phyloP scores from a whole-genome alignment of 257 asterid species.

The Capsicum pubescens region DNA sequence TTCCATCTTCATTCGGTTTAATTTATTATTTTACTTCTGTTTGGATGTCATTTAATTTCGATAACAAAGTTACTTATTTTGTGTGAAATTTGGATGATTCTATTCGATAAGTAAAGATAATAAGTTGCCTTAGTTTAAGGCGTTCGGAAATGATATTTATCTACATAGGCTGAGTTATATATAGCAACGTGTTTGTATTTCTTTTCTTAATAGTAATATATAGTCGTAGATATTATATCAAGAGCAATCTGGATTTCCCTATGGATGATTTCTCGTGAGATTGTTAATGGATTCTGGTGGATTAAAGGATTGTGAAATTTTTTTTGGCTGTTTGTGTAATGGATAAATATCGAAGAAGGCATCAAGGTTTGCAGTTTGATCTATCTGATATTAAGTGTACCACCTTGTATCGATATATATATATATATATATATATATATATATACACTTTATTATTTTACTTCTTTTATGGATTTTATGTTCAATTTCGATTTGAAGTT shows the following conservation, averaged over 20 bases:
- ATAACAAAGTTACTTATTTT: background rate
- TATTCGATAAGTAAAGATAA: background rate
- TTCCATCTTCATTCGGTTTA: background rate
- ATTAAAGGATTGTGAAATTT: background rate
- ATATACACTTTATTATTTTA: too few species aligned
- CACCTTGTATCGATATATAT: background rate
- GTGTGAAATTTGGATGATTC: background rate
- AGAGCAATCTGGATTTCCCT: background rate
- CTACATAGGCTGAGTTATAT: background rate
- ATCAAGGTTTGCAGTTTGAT: constrained; percentile 83
- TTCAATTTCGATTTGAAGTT: too few species aligned
- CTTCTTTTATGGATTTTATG: too few species aligned
- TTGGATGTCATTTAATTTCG: background rate
- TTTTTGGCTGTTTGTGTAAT: constrained; percentile 18
- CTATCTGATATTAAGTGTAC: constrained; percentile 55
- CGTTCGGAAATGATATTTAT: background rate
- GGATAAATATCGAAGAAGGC: constrained; percentile 79
- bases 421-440: background rate
- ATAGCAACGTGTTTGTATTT: background rate
- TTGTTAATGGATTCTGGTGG: background rate
- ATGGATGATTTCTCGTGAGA: constrained; percentile 7
- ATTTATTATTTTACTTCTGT: background rate
- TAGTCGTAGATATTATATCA: background rate
- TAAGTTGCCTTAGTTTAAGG: background rate
- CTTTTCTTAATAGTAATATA: too few species aligned